Base-by-base conservation (phyloP, 305 asterid genomes). In the Fraxinus sp. region DNA sequence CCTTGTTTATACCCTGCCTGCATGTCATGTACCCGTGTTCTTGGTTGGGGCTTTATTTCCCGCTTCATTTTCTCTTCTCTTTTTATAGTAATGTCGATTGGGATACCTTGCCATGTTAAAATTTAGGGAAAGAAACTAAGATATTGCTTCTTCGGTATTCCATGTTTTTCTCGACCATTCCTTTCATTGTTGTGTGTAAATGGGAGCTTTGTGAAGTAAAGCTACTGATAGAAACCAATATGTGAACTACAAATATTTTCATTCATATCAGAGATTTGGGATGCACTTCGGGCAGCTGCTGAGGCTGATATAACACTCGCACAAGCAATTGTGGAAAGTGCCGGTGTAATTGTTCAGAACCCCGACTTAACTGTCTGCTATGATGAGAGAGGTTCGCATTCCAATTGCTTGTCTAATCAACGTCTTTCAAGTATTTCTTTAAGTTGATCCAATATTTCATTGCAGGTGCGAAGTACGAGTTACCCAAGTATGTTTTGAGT, bases 211-310 rank as follows among this genome's bases (percentile, higher is more conserved):
- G 75, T 28, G 75, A 28, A 68, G 22, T 71, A 30, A 33, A 30
- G 76, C 43, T 33, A 16, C 46, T 71, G 11, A 32, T 32, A 6
- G 16, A 13, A 14, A 32, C 39, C 39, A 55, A 55, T 55, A 70
- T 26, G 22, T 30, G 75, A 20, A 24, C 14, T 46, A 22, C 39
- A 28, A 9, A 39, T 16, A 22, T 72, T 35, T 26, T 75, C 20
- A 46, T 39, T 75, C 13, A 52, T 26, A 74, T 66, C 90, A 96
- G 99, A 96, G 88, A 96, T 96, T 39, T 96, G 99, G 99, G 99
- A 94, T 86, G 98, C 98, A 49, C 98, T 96, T n/a, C 88, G 93
- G 30, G 99, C 97, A 52, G 97, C 99, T 43, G 95, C 98, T 0
- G 99, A 93, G 83, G 97, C 97, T 83, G 97, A 93, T 78, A 37